Base-by-base conservation (phyloP, 148 eudicot species). In the Rheum nobile region DNA sequence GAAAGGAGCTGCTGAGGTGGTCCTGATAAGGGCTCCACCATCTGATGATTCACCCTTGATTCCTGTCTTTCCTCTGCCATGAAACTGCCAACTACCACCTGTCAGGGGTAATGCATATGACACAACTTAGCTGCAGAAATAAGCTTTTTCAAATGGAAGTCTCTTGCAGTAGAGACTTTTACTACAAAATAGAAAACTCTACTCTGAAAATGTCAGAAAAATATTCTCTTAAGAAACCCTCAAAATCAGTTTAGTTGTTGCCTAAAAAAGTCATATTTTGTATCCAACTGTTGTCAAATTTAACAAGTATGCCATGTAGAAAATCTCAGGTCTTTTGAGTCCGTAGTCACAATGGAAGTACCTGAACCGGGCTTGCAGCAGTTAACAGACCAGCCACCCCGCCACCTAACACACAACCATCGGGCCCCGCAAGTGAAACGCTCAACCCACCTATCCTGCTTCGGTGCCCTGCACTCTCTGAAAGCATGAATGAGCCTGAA, bases 361-460 rank as follows among this genome's bases (percentile, higher is more conserved):
- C 98, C 94, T 93, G 94, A 73, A 93, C 96, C 72, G 92, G 92
- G 41, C 90, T 80, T 61, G 96, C 94, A 75, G 98, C 98, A 55
- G 80, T 85, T 44, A 93, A 82, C 69, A 86, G 82, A 63, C 98
- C 98, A 42, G 94, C 96, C 65, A 93, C 96, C 77, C 86, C 85
- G 71, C 98, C 98, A 57, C 96, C 96, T 16, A 93, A 80, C 74
- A 90, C 87, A 73, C 90, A 88, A 41, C 98, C 98, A 79, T 93
- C 94, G 24, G 94, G 88, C 72, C 92, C 96, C 54, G 96, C 87
- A 67, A 93, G 82, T 16, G 98, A 82, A 55, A 88, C 84, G 75
- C 92, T 89, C 81, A 93, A 69, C 41, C 94, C 92, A 78, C 98
- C 98, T 1, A 85, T 86, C 75, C 94, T 82, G 81, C 89, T 86